These are phyloP conservation scores for Cyclostephanos invisitatus DNA, from an alignment of 108 stramenopile species.

Conservation along the genomic window DNA sequence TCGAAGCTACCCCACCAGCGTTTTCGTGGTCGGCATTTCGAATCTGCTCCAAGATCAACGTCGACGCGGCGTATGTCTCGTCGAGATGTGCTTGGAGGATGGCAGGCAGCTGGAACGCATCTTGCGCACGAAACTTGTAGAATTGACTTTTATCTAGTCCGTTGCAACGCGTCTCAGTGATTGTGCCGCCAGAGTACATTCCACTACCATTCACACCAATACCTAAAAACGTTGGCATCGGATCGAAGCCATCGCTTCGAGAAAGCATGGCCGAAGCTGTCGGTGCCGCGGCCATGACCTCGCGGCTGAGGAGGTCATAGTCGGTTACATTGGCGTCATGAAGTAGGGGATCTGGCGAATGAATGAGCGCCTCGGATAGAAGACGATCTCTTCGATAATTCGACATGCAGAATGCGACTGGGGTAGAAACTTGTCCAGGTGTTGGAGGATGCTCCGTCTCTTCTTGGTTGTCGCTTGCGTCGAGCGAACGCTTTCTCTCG, in stretches of 20 bases:
- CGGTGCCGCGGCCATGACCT: conserved; percentile 19
- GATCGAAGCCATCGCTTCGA: conserved; percentile 14
- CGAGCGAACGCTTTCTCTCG: not conserved
- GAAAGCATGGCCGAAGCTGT: conserved; percentile 24
- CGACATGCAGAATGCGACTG: not conserved
- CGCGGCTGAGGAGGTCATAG: conserved; percentile 8
- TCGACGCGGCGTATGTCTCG: conserved; percentile 43
- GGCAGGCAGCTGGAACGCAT: conserved; percentile 33
- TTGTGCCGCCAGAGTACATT: not conserved
- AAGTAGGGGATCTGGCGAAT: conserved; percentile 14
- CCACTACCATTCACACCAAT: not conserved
- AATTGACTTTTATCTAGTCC: conserved; percentile 5
- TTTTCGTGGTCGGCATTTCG: not conserved
- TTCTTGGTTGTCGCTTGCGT: conserved; percentile 1
- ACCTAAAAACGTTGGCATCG: conserved; percentile 6
- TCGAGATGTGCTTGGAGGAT: conserved; percentile 45
- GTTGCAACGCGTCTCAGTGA: not conserved
- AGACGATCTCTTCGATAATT: conserved; percentile 6
- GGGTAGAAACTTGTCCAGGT: not conserved
- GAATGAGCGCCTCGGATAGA: conserved; percentile 9
- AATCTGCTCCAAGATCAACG: conserved; percentile 13
- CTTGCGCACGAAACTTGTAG: conserved; percentile 7
- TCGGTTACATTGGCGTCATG: conserved; percentile 2
- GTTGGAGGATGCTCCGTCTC: not conserved
- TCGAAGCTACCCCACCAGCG: not conserved